A percentile compares a stretch with the other conserved stretches of the same genome.
These are phyloP conservation scores for Xanthoconium purpureum DNA, from an alignment of 768 basidiomycete species.

Conservation along the genomic window DNA sequence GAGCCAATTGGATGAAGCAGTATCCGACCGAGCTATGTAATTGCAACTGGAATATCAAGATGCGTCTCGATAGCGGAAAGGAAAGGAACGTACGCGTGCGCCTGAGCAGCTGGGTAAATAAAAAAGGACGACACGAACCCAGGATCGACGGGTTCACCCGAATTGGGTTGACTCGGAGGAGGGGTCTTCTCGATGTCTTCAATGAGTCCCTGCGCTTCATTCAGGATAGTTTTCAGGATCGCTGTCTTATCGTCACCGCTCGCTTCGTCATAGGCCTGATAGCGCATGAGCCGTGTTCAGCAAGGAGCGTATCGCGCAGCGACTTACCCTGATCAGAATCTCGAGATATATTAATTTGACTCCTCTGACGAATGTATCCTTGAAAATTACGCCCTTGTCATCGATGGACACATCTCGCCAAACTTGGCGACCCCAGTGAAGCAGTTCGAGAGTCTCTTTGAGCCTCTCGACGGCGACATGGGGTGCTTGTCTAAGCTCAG, in stretches of 20 bases:
- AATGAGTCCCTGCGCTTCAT: neutral
- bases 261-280: neutral
- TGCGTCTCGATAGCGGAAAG: neutral
- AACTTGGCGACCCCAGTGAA: slow-evolving; percentile 4
- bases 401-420: neutral
- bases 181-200: neutral
- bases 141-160: neutral
- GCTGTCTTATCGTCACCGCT: neutral
- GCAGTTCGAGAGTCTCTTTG: neutral
- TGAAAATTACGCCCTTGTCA: neutral
- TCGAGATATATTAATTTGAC: neutral
- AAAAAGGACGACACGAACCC: slow-evolving; percentile 1
- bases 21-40: neutral
- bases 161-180: neutral
- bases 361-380: slow-evolving; percentile 1
- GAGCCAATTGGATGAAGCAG: neutral
- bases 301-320: no score
- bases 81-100: neutral
- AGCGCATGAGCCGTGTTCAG: neutral
- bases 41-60: neutral
- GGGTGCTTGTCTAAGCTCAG: neutral
- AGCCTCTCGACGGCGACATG: neutral
- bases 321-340: neutral
- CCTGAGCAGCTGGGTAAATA: neutral
- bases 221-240: neutral